Percentiles rank a stretch among this genome's conserved stretches.
phyloP scores from a whole-genome alignment of 1,284 basidiomycete genomes.

The Sporisorium iseilematis-ciliati region DNA sequence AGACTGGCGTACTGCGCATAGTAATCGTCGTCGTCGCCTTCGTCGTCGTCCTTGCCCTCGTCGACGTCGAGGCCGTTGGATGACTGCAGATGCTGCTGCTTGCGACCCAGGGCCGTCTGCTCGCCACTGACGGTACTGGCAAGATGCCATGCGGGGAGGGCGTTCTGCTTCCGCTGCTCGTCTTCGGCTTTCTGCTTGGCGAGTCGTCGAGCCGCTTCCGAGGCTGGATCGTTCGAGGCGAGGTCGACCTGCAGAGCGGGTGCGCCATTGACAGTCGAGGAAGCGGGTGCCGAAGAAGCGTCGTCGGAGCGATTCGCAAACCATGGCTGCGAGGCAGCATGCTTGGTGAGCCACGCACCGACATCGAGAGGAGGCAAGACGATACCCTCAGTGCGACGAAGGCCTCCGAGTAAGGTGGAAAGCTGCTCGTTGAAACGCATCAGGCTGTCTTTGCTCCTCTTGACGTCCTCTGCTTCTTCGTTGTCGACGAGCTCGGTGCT shows the following conservation, averaged over 20 bases:
- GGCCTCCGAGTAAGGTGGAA: constrained; percentile 83
- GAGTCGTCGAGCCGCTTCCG: constrained; percentile 71
- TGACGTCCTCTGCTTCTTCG: constrained; percentile 86
- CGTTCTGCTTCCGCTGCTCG: constrained; percentile 79
- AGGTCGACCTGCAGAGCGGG: constrained; percentile 63
- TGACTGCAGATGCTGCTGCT: constrained; percentile 43
- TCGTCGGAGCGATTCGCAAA: constrained; percentile 26
- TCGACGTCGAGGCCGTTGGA: constrained; percentile 35
- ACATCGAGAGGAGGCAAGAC: constrained; percentile 78
- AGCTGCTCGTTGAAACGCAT: constrained; percentile 94
- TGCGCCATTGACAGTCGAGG: constrained; percentile 38
- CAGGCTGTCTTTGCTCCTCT: constrained; percentile 90
- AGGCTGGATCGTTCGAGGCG: constrained; percentile 56
- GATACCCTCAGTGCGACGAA: constrained; percentile 91
- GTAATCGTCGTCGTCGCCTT: constrained; percentile 63
- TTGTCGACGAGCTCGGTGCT: constrained; percentile 85
- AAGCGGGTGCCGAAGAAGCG: constrained; percentile 22
- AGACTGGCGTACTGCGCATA: constrained; percentile 64
- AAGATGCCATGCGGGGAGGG: constrained; percentile 90
- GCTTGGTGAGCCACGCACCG: constrained; percentile 68
- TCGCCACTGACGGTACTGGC: constrained; percentile 94
- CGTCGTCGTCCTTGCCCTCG: constrained; percentile 42
- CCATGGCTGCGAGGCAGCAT: constrained; percentile 61
- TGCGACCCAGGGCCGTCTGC: constrained; percentile 81
- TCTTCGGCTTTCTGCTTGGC: constrained; percentile 62